Base-by-base conservation (phyloP, 192 early-diverging fungal genomes). In the Coemansia sp. region DNA sequence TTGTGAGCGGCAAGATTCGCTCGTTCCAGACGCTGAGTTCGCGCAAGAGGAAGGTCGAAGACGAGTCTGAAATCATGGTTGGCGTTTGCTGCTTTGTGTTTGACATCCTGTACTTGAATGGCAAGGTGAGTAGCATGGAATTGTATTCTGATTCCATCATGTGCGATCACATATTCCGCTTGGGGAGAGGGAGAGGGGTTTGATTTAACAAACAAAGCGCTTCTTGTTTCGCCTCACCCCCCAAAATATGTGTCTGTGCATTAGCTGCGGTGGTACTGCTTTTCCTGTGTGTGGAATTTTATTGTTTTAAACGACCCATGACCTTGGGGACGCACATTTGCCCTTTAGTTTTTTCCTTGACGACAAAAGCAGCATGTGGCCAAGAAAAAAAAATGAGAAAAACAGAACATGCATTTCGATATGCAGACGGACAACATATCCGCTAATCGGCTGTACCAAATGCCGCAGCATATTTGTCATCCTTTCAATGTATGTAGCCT, bases 21-120 rank as follows among this genome's bases (percentile, higher is more conserved):
- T 97, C 98, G 30, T 99, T 99, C 83, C 98, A 99, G 80, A 92
- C 95, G 5, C 74, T 99, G 16, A 95, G 91, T 69, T 98, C 97
- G 21, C 88, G 97, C 52, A 98, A 98, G 73, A 86, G 92, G 52
- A 99, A 98, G 87, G 95, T 96, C 70, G 98, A 93, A 14, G 88
- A 91, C 60, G 88, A 92, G 43, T 89, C 91, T 46, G 95, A 98
- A 68, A 95, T 99, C 69, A 92, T 90, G 33, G 92, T 99, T 6
- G 89, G 91, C 77, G 97, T 98, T 7, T 97, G 94, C 85, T 85
- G 98, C 7, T 99, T 94, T 87, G 95, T 91, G 6, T 99, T 99
- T 83, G 98, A 99, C 74, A 79, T 96, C 43, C 77, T 99, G 4
- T 99, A 91, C 68, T 68, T 97, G 51, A 98, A 99, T 70, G 98